Evolutionary conservation across 148 eudicot genomes (phyloP).

Genomic region (Amaranthus palmeri): DNA sequence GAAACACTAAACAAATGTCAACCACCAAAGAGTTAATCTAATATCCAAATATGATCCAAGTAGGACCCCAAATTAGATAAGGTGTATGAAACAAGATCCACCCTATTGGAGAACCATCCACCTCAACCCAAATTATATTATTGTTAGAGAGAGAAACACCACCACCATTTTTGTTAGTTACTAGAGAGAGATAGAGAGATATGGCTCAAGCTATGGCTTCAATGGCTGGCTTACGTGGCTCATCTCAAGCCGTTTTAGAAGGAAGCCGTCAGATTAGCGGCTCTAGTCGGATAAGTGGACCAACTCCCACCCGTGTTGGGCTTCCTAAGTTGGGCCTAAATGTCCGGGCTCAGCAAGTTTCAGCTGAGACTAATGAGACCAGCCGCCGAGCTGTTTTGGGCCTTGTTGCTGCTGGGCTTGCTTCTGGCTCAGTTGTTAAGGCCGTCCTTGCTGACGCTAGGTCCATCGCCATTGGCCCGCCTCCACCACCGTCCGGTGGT

Average conservation of each 20-base stretch:
- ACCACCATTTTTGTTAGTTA: neutral
- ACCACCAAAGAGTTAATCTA: conserved; percentile 13
- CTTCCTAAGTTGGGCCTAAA: conserved; percentile 31
- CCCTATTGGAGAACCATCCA: conserved; percentile 23
- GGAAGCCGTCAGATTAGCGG: conserved; percentile 66
- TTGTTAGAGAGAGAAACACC: neutral
- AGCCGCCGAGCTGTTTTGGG: conserved; percentile 80
- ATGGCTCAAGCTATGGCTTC: conserved; percentile 94
- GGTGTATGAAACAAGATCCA: conserved; percentile 20
- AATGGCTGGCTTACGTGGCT: conserved; percentile 64
- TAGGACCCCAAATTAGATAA: conserved; percentile 30
- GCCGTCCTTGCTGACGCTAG: conserved; percentile 73
- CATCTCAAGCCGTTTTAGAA: conserved; percentile 63
- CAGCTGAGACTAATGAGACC: conserved; percentile 42
- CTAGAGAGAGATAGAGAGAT: neutral
- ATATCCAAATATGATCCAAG: conserved; percentile 39
- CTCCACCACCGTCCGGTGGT: conserved; percentile 96
- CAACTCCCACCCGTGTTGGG: conserved; percentile 35
- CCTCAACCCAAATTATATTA: conserved; percentile 9
- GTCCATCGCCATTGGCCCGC: conserved; percentile 72
- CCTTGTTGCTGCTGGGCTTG: conserved; percentile 72
- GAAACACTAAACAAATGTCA: conserved; percentile 21
- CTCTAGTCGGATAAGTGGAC: conserved; percentile 37
- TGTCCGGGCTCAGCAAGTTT: conserved; percentile 56
- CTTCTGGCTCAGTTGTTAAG: conserved; percentile 53